These are phyloP conservation scores for Talaromyces funiculosus DNA, from an alignment of 2,329 filamentous ascomycete species.

Conservation along the genomic window DNA sequence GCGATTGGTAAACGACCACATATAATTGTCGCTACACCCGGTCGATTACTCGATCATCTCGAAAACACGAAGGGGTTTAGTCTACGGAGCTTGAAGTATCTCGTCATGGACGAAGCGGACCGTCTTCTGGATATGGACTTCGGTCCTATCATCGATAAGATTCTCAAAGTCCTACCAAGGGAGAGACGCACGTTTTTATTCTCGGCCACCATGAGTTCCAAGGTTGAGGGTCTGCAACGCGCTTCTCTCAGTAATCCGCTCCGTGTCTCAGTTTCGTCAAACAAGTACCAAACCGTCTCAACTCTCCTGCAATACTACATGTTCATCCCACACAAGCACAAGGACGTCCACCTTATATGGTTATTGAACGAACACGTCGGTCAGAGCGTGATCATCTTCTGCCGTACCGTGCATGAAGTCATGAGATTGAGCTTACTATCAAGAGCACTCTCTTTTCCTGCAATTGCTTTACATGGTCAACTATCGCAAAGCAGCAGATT, in stretches of 20 bases:
- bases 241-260: conserved; percentile 81
- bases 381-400: conserved; percentile 85
- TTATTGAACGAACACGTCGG: conserved; percentile 81
- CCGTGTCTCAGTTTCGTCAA: conserved; percentile 67
- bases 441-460: conserved; percentile 76
- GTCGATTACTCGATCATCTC: conserved; percentile 81
- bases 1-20: conserved; percentile 94
- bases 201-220: conserved; percentile 88
- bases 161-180: conserved; percentile 81
- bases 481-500: conserved; percentile 81
- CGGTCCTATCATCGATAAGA: conserved; percentile 85
- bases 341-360: conserved; percentile 84
- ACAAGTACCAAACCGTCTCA: conserved; percentile 84
- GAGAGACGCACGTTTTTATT: conserved; percentile 74
- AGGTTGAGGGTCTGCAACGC: conserved; percentile 86
- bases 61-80: conserved; percentile 97
- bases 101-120: conserved; percentile 95
- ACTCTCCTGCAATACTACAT: conserved; percentile 81
- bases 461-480: conserved; percentile 89
- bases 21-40: conserved; percentile 86
- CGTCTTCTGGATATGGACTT: conserved; percentile 90
- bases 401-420: conserved; percentile 83
- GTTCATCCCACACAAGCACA: conserved; percentile 78
- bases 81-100: conserved; percentile 70
- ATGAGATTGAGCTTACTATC: conserved; percentile 62